Conservation (phyloP, 2,329 filamentous ascomycete genomes). For the Fusarium sp. region DNA sequence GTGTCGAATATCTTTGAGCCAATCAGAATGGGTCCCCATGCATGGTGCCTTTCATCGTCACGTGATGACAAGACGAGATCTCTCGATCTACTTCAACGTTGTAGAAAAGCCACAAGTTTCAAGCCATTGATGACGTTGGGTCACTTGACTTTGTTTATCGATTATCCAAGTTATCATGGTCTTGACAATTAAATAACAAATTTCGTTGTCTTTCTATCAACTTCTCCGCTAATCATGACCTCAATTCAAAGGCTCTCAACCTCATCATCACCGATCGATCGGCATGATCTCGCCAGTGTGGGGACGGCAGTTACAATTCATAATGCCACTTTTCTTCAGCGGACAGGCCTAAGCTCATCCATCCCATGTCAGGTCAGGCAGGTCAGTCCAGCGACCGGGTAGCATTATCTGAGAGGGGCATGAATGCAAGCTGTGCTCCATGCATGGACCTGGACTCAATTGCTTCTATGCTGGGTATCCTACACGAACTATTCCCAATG, state of each 20-base stretch:
- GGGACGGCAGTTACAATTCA: slow-evolving; percentile 34
- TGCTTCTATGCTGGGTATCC: slow-evolving; percentile 38
- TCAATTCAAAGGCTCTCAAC: slow-evolving; percentile 4
- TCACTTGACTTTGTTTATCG: not conserved
- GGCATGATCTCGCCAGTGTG: slow-evolving; percentile 29
- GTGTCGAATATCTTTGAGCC: slow-evolving; percentile 42
- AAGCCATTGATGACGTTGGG: not conserved
- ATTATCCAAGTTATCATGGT: not conserved
- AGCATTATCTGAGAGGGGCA: slow-evolving; percentile 24
- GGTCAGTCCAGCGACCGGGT: not conserved
- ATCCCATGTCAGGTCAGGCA: slow-evolving; percentile 7
- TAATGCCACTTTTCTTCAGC: slow-evolving; percentile 34
- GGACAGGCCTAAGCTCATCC: slow-evolving; percentile 22
- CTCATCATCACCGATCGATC: slow-evolving; percentile 30
- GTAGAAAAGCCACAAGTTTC: slow-evolving; percentile 13
- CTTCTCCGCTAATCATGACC: not conserved
- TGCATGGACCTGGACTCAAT: slow-evolving; percentile 18
- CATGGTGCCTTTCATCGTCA: slow-evolving; percentile 22
- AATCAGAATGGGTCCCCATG: slow-evolving; percentile 25
- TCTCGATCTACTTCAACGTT: slow-evolving; percentile 27
- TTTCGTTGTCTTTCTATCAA: not conserved
- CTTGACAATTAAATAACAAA: not conserved
- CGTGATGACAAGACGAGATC: slow-evolving; percentile 46
- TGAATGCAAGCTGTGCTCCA: not conserved
- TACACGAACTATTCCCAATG: slow-evolving; percentile 36